Base-by-base conservation (phyloP, 1,284 basidiomycete species). In the Coniferiporia weirii region DNA sequence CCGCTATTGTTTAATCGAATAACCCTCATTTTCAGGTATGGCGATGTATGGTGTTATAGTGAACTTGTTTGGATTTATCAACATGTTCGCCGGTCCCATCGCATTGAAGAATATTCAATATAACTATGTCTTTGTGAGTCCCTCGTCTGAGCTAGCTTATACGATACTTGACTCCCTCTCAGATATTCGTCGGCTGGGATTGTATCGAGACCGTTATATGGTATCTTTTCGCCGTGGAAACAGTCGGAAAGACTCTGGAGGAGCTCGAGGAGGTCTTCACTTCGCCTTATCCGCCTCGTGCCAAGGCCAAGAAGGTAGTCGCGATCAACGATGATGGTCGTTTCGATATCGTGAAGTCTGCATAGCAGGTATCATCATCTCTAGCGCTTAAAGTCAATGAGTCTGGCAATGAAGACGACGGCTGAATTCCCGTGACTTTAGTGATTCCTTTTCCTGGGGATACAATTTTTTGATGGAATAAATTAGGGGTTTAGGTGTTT, bases 1-100 rank as follows among this genome's bases (percentile, higher is more conserved):
- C 19, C 6, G 27, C 6, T 32, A 19, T 20, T n/a, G n/a, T n/a
- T n/a, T n/a, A 27, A 27, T 27, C 27, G 27, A 27, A 27, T 50
- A 12, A 50, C 49, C 27, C 17, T 32, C 9, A 35, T 44, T 52
- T n/a, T 4, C 3, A 58, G 57, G 57, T 8, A 60, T 60, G 59
- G 54, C 59, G n/a, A 60, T 60, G 63, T 63, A 63, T 52, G 70
- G 69, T 52, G 66, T 82, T 55, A 73, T 77, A 10, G 79, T 80
- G 54, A 76, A 72, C 61, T 74, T 75, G 52, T 76, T 78, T 32
- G 76, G 75, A 1, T 80, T 82, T 65, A 78, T 81, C 60, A 81
- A 81, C 64, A 73, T 73, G 13, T 79, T 79, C 51, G 75, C 76
- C 9, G 76, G 77, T 1, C 78, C 78, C 1, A 77, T 82, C 59